phyloP scores from a whole-genome alignment of 2,329 filamentous ascomycete genomes.

The Alternaria sp. region DNA sequence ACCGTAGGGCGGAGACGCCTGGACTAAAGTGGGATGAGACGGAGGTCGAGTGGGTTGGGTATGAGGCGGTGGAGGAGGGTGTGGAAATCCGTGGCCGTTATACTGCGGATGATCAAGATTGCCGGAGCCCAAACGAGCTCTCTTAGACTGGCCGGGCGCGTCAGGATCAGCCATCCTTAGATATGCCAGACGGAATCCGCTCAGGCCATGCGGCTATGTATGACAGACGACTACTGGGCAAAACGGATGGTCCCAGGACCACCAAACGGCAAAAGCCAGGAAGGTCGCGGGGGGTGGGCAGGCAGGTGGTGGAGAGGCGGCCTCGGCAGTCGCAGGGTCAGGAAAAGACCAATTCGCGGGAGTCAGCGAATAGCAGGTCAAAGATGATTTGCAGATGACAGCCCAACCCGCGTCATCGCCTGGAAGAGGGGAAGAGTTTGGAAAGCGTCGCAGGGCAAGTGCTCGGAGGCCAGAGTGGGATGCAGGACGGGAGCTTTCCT shows the following conservation, averaged over 20 bases:
- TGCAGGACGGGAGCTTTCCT: slow-evolving; percentile 42
- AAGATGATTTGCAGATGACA: slow-evolving; percentile 35
- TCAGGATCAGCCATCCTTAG: slow-evolving; percentile 53
- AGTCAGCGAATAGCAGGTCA: slow-evolving; percentile 42
- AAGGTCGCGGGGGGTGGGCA: slow-evolving; percentile 35
- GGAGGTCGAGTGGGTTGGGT: slow-evolving; percentile 41
- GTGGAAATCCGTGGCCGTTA: slow-evolving; percentile 46
- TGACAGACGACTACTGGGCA: slow-evolving; percentile 32
- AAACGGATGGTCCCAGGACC: slow-evolving; percentile 29
- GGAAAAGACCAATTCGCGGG: slow-evolving; percentile 39
- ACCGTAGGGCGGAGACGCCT: slow-evolving; percentile 42
- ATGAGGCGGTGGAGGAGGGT: slow-evolving; percentile 45
- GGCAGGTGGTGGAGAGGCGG: slow-evolving; percentile 35
- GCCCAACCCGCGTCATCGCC: slow-evolving; percentile 50
- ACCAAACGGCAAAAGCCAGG: slow-evolving; percentile 41
- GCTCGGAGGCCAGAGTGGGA: slow-evolving; percentile 40
- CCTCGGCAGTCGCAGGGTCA: slow-evolving; percentile 44
- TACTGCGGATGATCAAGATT: slow-evolving; percentile 37
- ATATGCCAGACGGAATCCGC: slow-evolving; percentile 46
- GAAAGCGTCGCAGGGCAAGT: slow-evolving; percentile 48
- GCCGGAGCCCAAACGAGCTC: slow-evolving; percentile 51
- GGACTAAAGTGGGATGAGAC: slow-evolving; percentile 41
- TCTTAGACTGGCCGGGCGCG: slow-evolving; percentile 48
- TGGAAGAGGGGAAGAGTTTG: slow-evolving; percentile 43
- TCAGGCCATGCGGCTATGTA: slow-evolving; percentile 53